Conservation (phyloP, 2,329 filamentous ascomycete genomes). For the Botryosphaeria agaves region DNA sequence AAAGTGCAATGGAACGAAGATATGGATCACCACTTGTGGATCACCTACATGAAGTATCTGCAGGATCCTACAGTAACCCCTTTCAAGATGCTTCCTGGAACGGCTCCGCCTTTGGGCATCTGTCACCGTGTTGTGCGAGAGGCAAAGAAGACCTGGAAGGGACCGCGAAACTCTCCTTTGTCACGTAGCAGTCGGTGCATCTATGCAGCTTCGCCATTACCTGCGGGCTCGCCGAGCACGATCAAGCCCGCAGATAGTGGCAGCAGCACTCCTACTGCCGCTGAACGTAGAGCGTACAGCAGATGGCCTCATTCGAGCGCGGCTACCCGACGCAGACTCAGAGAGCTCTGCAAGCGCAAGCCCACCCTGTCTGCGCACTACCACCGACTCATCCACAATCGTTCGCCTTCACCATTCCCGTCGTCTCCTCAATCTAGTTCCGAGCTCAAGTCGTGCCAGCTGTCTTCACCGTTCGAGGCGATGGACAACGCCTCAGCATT, state of each 20-base stretch:
- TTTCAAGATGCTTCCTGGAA: conserved; percentile 49
- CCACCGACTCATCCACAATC: conserved; percentile 40
- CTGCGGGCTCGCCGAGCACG: conserved; percentile 24
- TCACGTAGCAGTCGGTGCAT: background rate
- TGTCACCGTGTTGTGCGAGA: conserved; percentile 45
- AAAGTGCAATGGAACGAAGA: conserved; percentile 37
- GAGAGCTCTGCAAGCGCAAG: conserved; percentile 42
- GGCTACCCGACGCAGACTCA: conserved; percentile 39
- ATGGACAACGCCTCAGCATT: conserved; percentile 18
- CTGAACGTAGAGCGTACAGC: conserved; percentile 19
- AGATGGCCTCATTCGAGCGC: conserved; percentile 40
- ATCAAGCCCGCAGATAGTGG: conserved; percentile 24
- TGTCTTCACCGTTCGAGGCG: conserved; percentile 20
- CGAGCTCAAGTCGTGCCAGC: conserved; percentile 20
- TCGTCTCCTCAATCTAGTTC: conserved; percentile 14
- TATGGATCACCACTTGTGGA: conserved; percentile 50
- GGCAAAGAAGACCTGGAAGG: conserved; percentile 43
- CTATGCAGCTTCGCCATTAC: conserved; percentile 6
- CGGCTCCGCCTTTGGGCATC: conserved; percentile 44
- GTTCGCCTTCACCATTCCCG: conserved; percentile 41
- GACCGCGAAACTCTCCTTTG: conserved; percentile 14
- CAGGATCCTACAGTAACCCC: conserved; percentile 48
- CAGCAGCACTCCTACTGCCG: conserved; percentile 30
- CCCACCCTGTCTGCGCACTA: conserved; percentile 47
- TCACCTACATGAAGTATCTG: conserved; percentile 47